These are phyloP conservation scores for Oryza glaberrima DNA, from an alignment of 176 grass and related monocot species.

Conservation along the genomic window DNA sequence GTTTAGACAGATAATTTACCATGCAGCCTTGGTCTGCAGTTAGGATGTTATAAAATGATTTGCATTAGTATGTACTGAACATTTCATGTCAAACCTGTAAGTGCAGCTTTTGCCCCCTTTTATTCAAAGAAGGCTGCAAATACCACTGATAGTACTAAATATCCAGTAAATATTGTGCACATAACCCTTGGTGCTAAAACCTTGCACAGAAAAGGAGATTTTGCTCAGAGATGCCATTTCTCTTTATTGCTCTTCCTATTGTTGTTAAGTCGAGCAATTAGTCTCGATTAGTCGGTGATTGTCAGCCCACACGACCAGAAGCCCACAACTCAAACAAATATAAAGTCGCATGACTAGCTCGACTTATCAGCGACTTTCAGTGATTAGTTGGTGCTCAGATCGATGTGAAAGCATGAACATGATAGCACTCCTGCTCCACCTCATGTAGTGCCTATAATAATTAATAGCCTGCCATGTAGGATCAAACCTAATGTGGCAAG, in stretches of 20 bases:
- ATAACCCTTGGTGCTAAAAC: background rate
- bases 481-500: too few relatives aligned
- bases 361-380: too few relatives aligned
- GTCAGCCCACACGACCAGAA: too few relatives aligned
- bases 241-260: background rate
- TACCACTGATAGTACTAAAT: background rate
- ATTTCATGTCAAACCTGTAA: background rate
- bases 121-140: background rate
- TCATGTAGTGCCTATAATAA: background rate
- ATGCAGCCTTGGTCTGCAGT: background rate
- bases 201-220: background rate
- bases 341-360: too few relatives aligned
- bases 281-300: too few relatives aligned
- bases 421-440: conserved; percentile 4
- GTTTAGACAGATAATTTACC: background rate
- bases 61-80: background rate
- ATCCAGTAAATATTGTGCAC: background rate
- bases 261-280: too few relatives aligned
- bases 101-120: background rate
- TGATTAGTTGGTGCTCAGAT: too few relatives aligned
- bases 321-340: too few relatives aligned
- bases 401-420: background rate
- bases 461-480: too few relatives aligned
- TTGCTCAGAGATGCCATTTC: background rate
- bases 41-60: conserved; percentile 7